Conservation (phyloP, 495 filamentous ascomycete species). For the Evansstolkia leycettana region DNA sequence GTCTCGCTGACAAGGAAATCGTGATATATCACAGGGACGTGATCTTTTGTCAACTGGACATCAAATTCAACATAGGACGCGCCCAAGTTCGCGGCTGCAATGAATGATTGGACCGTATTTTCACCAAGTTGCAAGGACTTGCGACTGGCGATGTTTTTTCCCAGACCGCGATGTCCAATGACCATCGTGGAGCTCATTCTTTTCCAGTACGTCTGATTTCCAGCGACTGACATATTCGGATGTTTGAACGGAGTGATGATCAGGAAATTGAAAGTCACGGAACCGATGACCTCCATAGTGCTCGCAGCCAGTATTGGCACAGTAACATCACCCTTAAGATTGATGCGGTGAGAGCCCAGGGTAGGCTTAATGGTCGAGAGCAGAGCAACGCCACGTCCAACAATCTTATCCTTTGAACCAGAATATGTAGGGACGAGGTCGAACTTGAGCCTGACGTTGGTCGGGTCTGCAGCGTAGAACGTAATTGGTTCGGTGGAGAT, state of each 20-base stretch:
- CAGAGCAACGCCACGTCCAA: conserved; percentile 86
- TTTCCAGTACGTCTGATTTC: conserved; percentile 92
- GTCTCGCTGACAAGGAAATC: conserved; percentile 98
- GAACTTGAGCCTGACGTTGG: conserved; percentile 80
- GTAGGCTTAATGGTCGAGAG: conserved; percentile 73
- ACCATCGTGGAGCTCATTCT: conserved; percentile 72
- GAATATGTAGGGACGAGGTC: conserved; percentile 97
- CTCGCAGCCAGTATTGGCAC: conserved; percentile 76
- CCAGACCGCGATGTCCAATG: conserved; percentile 84
- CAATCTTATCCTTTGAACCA: conserved; percentile 72
- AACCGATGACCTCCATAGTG: conserved; percentile 82
- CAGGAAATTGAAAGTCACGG: conserved; percentile 92
- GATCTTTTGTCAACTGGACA: conserved; percentile 96
- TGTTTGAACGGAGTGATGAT: conserved; percentile 91
- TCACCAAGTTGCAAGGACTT: conserved; percentile 88
- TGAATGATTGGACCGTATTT: conserved; percentile 91
- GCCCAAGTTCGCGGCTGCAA: conserved; percentile 86
- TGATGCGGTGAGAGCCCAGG: conserved; percentile 70
- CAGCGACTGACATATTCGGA: conserved; percentile 82
- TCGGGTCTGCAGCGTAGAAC: conserved; percentile 66
- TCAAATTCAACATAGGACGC: conserved; percentile 90
- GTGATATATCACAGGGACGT: conserved; percentile 97
- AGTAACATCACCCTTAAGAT: conserved; percentile 82
- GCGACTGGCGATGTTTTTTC: conserved; percentile 75
- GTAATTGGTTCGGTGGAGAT: conserved; percentile 85